phyloP scores from a whole-genome alignment of 2,329 filamentous ascomycete genomes.

The Colletotrichum liaoningense region DNA sequence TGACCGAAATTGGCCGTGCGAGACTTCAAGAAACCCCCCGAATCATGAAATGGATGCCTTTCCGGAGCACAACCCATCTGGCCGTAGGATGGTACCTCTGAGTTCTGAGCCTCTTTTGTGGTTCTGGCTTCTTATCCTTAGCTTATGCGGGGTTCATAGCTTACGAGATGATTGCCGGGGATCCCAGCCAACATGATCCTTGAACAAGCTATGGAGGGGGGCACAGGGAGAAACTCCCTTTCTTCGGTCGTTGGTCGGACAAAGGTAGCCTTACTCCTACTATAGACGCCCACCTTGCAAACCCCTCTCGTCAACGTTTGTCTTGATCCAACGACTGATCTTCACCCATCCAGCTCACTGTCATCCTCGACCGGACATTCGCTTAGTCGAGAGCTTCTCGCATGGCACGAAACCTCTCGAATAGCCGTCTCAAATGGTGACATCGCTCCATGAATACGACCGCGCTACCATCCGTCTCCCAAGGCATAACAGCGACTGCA shows the following conservation, averaged over 20 bases:
- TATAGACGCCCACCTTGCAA: neutral
- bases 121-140: neutral
- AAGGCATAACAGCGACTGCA: conserved; percentile 6
- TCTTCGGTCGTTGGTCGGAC: conserved; percentile 18
- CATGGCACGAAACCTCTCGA: neutral
- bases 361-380: neutral
- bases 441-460: conserved; percentile 14
- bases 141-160: neutral
- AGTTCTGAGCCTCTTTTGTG: neutral
- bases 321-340: neutral
- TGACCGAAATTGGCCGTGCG: neutral
- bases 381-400: conserved; percentile 4
- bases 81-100: too few species aligned
- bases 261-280: conserved; percentile 9
- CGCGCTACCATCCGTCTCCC: conserved; percentile 1
- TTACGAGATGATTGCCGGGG: neutral
- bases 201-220: conserved; percentile 10
- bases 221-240: conserved; percentile 1
- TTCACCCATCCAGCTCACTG: neutral
- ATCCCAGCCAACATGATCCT: neutral
- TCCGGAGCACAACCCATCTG: neutral
- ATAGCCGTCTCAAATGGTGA: neutral
- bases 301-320: conserved; percentile 7
- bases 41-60: neutral
- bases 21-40: neutral